Conservation (phyloP, 257 asterid genomes). For the Pogostemon cablin region DNA sequence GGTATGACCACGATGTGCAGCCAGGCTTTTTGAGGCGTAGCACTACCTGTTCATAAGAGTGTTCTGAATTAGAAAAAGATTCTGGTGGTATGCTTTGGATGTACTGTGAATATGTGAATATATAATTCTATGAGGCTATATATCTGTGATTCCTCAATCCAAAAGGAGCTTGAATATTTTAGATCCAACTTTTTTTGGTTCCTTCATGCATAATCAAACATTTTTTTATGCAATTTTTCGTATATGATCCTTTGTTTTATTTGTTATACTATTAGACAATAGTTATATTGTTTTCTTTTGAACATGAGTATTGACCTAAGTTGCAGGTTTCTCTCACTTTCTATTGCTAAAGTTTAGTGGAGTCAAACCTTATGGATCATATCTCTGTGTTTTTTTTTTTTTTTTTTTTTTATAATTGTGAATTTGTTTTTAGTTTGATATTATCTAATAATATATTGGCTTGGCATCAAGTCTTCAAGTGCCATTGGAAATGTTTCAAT, state of each 20-base stretch:
- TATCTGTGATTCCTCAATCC: not conserved
- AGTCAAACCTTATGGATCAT: not conserved
- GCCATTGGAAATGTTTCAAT: not conserved
- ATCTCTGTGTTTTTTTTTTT: not conserved
- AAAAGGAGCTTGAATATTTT: not conserved
- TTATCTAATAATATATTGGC: not conserved
- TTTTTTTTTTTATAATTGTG: not conserved
- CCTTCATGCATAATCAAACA: not conserved
- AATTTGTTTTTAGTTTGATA: slow-evolving; percentile 13
- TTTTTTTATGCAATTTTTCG: slow-evolving; percentile 3
- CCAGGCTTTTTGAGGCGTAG: slow-evolving; percentile 27
- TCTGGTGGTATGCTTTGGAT: slow-evolving; percentile 20
- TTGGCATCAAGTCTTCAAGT: slow-evolving; percentile 8
- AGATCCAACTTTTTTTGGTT: not conserved
- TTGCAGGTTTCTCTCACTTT: not conserved
- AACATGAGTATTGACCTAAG: not conserved
- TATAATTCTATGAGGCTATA: slow-evolving; percentile 4
- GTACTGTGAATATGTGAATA: slow-evolving; percentile 16
- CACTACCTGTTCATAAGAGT: slow-evolving; percentile 13
- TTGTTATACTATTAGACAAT: not conserved
- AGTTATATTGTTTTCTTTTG: not conserved
- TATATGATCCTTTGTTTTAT: slow-evolving; percentile 1
- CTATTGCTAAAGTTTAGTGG: not conserved
- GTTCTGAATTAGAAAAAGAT: slow-evolving; percentile 18
- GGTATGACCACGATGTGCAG: slow-evolving; percentile 48